Evolutionary conservation across 2,329 filamentous ascomycete genomes (phyloP), one percentile per base, ranked within the genome.

Genomic region (Pseudogymnoascus sp.): DNA sequence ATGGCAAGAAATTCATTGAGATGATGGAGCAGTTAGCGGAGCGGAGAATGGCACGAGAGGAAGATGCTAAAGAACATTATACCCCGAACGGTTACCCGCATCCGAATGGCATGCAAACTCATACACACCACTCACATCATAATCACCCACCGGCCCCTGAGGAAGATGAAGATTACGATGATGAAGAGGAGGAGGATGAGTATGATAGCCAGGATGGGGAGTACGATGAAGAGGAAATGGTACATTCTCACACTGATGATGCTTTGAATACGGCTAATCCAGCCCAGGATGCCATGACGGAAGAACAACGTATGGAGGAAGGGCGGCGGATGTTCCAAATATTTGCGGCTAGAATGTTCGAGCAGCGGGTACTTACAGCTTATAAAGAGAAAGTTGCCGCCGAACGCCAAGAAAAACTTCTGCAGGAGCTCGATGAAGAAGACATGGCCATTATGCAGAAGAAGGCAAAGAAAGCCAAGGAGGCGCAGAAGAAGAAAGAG

Each of bases 11-110:
- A 73, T 99, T 99, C 79, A 99, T 99, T 76, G 94, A 99, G 75
- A 99, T 99, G 94, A 99, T 99, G 94, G 94, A 99, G 76, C 93
- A 97, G 78, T 84, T 99, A 70, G 94, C 94, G 38, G 94, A 99
- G 78, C 90, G 93, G 70, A 86, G 94, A 70, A 97, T 99, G 93
- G 91, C 92, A 72, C 88, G 94, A 69, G 93, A 97, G 79, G 92
- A 94, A 77, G 92, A 97, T 73, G 90, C 91, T 59, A 86, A 87
- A 65, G 81, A 84, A 67, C 80, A 84, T 68, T 72, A 69, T 68
- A 81, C 86, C 72, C 80, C 87, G 62, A 81, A 84, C 66, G 81
- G 81, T 72, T 84, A 81, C 63, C 76, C 76, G 67, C 82, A 84
- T 71, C 75, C 74, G 38, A 72, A 79, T 65, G 88, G 89, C 76